Conservation (phyloP, 352 stramenopile species). For the Globisporangium nagaii region DNA sequence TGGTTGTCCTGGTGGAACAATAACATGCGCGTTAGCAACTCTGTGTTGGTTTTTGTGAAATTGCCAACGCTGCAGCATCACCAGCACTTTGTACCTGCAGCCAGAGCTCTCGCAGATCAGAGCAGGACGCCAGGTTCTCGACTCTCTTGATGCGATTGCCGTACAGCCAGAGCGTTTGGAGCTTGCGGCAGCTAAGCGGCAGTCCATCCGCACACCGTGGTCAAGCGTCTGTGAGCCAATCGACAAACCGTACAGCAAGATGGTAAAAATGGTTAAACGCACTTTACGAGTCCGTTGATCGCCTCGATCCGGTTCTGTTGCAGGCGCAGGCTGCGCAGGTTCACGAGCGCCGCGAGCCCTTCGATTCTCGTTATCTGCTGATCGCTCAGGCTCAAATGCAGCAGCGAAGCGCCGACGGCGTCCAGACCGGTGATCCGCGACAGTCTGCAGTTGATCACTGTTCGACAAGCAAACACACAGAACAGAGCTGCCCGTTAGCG, state of each 20-base stretch:
- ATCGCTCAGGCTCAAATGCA: slow-evolving; percentile 74
- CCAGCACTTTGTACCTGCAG: slow-evolving; percentile 37
- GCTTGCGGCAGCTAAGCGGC: slow-evolving; percentile 38
- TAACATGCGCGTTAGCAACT: neutral
- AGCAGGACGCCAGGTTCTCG: slow-evolving; percentile 54
- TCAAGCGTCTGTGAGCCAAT: neutral
- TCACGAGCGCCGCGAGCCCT: slow-evolving; percentile 41
- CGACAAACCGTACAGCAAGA: no score
- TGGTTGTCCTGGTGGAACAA: slow-evolving; percentile 47
- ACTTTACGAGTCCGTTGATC: slow-evolving; percentile 74
- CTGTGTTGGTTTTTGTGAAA: no score
- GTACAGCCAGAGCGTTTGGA: slow-evolving; percentile 78
- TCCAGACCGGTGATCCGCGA: slow-evolving; percentile 38
- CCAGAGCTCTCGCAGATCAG: slow-evolving; percentile 79
- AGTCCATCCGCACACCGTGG: neutral
- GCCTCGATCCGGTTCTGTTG: slow-evolving; percentile 75
- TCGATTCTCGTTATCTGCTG: slow-evolving; percentile 58
- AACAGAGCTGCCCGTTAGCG: neutral
- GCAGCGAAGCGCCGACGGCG: slow-evolving; percentile 51
- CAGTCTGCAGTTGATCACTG: slow-evolving; percentile 79
- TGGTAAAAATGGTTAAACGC: no score
- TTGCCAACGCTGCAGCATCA: no score
- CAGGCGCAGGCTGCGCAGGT: slow-evolving; percentile 68
- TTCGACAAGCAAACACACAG: no score
- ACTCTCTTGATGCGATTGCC: slow-evolving; percentile 59